Percentiles rank a stretch among this genome's conserved stretches.
Conservation (phyloP, 768 basidiomycete genomes). For the Scleroderma citrinum region DNA sequence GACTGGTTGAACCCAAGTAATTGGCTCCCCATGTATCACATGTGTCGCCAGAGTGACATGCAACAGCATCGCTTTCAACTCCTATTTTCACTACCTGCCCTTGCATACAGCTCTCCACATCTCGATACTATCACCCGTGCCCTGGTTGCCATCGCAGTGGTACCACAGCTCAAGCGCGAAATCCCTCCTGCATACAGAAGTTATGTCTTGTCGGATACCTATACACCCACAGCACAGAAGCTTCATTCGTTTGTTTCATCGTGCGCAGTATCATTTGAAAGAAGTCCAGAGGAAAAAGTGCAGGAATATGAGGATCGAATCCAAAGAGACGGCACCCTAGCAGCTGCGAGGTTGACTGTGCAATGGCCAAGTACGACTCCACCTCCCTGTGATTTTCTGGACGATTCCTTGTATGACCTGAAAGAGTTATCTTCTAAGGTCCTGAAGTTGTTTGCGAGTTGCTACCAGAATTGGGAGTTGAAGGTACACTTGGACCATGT, state of each 20-base stretch:
- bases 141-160: conserved; percentile 20
- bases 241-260: not conserved
- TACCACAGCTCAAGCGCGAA: conserved; percentile 3
- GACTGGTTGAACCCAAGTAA: conserved; percentile 15
- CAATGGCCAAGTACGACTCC: not conserved
- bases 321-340: not conserved
- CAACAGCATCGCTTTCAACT: conserved; percentile 11
- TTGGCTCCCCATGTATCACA: conserved; percentile 20
- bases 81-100: conserved; percentile 19
- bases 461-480: conserved; percentile 12
- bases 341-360: not conserved
- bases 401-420: conserved; percentile 4
- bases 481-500: conserved; percentile 11
- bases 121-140: conserved; percentile 13
- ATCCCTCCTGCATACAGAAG: conserved; percentile 1
- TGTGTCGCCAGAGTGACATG: conserved; percentile 6
- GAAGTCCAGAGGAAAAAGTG: conserved; percentile 9
- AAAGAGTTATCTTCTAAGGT: not conserved
- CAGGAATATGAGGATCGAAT: not conserved
- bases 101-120: conserved; percentile 18
- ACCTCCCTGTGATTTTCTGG: conserved; percentile 1
- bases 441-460: conserved; percentile 5
- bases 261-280: conserved; percentile 2
- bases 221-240: not conserved
- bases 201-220: conserved; percentile 9